These are phyloP conservation scores for Dendrothele bispora DNA, from an alignment of 768 basidiomycete genomes.

Conservation along the genomic window DNA sequence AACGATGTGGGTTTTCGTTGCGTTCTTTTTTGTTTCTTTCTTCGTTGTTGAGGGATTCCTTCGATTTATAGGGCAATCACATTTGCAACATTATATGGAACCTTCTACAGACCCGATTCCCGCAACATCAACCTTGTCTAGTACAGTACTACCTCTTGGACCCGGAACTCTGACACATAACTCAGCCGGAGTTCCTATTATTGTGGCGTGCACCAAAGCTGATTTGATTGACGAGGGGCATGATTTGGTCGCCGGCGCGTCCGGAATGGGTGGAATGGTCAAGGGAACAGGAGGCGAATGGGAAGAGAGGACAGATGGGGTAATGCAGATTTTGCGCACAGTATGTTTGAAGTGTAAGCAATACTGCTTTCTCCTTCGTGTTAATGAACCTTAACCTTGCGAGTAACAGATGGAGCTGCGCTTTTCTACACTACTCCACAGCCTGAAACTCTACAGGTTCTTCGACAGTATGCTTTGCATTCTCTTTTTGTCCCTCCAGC, in stretches of 20 bases:
- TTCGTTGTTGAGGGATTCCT: slow-evolving; percentile 4
- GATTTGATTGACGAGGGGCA: slow-evolving; percentile 86
- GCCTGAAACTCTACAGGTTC: slow-evolving; percentile 69
- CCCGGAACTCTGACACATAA: slow-evolving; percentile 88
- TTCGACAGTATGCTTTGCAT: slow-evolving; percentile 85
- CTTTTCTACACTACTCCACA: slow-evolving; percentile 89
- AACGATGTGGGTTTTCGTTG: slow-evolving; percentile 72
- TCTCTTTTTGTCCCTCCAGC: slow-evolving; percentile 78
- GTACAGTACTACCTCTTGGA: slow-evolving; percentile 78
- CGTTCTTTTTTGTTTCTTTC: slow-evolving; percentile 4
- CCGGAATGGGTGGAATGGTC: slow-evolving; percentile 68
- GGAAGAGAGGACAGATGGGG: slow-evolving; percentile 94
- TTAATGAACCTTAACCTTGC: neutral
- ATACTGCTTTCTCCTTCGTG: neutral
- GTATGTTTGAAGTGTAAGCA: slow-evolving; percentile 89
- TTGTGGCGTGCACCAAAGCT: slow-evolving; percentile 90
- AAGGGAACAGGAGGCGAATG: slow-evolving; percentile 90
- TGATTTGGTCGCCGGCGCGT: slow-evolving; percentile 70
- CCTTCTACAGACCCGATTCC: slow-evolving; percentile 69
- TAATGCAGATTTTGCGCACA: slow-evolving; percentile 94
- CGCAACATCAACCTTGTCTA: slow-evolving; percentile 49
- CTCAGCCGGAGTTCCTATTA: slow-evolving; percentile 78
- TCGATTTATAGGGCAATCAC: slow-evolving; percentile 67
- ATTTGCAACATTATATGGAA: slow-evolving; percentile 89
- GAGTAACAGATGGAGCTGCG: slow-evolving; percentile 75